Evolutionary conservation across 164 flowering plant species (phyloP), one percentile per base, ranked within the genome.

Genomic region (Berberis vulgaris): DNA sequence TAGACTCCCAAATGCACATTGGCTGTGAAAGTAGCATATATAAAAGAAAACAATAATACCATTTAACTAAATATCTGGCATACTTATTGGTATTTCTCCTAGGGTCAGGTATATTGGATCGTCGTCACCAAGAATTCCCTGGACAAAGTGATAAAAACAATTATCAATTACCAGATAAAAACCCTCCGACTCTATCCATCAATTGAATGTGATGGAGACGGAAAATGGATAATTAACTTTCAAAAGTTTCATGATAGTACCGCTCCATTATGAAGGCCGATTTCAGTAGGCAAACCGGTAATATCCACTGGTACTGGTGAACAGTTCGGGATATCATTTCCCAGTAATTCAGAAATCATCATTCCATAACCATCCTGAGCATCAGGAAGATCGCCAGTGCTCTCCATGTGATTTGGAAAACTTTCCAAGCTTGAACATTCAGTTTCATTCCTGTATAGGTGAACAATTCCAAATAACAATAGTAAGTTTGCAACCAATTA

Each of bases 11-110:
- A 26, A 26, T 26, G 26, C 26, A 26, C 26, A 26, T 26, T 26
- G 26, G 26, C 26, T 26, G 26, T 26, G 26, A 26, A 26, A 26
- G 26, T 26, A 26, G 26, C 26, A 26, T 26, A 26, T 26, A 26
- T 26, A 26, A 43, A 73, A 66, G 62, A 60, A 68, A 71, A 74
- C 67, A 75, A 76, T n/a, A 70, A 74, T 71, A 76, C 61, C 65
- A 65, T 50, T 59, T 60, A 73, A 71, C 59, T 65, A 82, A 71
- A 74, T 49, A 72, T 75, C 66, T 43, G 79, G 74, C 95, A 71
- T 88, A 91, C 94, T 81, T 76, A 94, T 75, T 71, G 98, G 96
- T 76, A 93, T 88, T 81, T 94, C 98, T 75, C 86, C 97, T 67
- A 94, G 74, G 42, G 98, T 81, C 79, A 88, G 85, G 72, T 84